Evolutionary conservation across 2,329 filamentous ascomycete genomes (phyloP), one percentile per base, ranked within the genome.

Genomic region (Pseudocercospora vitis): DNA sequence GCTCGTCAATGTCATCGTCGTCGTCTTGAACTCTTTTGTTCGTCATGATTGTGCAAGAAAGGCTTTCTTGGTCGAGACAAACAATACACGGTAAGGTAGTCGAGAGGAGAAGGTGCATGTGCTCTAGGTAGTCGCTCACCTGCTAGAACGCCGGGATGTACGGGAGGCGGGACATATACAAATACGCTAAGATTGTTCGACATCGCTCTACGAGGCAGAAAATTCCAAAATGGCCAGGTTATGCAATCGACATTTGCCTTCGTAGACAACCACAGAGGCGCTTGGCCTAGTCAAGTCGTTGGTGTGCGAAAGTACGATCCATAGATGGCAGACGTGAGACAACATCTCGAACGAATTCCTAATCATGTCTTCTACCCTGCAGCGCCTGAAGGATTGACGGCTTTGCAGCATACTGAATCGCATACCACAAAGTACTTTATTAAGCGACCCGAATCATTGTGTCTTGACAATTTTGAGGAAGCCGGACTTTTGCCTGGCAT

Each of bases 261-360:
- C n/a, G n/a, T n/a, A n/a, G n/a, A n/a, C n/a, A n/a, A n/a, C n/a
- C n/a, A n/a, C n/a, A n/a, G n/a, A n/a, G n/a, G n/a, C n/a, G n/a
- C n/a, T n/a, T n/a, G n/a, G n/a, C n/a, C n/a, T n/a, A n/a, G n/a
- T n/a, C n/a, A n/a, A n/a, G n/a, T n/a, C n/a, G n/a, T n/a, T 49
- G 24, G 24, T 33, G 21, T 37, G 14, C 46, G 46, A 11, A 49
- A 49, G 31, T 49, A 49, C 18, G 46, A 19, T 49, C 46, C 37
- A 9, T 37, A 29, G 24, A 31, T 49, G 18, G 46, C 16, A 24
- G 46, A 49, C 46, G 11, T 49, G n/a, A 29, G 18, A 49, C 32
- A 14, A 29, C 23, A 16, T 12, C 31, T 49, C 12, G 11, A 18
- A 11, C 26, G 24, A 37, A 26, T 49, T 12, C 32, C 46, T 12